Conservation (phyloP, 805 yeast genomes). For the Candida schatavii region DNA sequence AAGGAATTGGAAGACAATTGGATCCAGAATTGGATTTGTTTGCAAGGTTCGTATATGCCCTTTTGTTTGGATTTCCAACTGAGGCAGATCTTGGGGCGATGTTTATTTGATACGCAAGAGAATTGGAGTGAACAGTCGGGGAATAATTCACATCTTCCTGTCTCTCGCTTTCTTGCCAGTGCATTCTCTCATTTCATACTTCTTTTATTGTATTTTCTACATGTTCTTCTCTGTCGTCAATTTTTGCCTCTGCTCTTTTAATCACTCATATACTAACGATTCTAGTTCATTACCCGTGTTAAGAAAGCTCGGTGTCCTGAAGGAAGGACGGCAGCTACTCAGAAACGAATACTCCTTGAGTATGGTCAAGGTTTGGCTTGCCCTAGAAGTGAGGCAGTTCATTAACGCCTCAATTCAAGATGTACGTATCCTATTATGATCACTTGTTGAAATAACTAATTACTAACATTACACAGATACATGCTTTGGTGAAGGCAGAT, state of each 20-base stretch:
- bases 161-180: no score
- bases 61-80: conserved; percentile 40
- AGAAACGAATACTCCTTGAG: conserved; percentile 60
- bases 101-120: conserved; percentile 6
- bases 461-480: conserved; percentile 35
- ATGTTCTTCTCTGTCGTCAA: background rate
- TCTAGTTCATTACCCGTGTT: conserved; percentile 76
- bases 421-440: conserved; percentile 40
- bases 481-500: conserved; percentile 43
- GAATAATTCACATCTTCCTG: no score
- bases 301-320: conserved; percentile 70
- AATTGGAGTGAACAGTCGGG: no score
- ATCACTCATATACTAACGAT: conserved; percentile 18
- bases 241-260: background rate
- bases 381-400: conserved; percentile 83
- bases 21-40: conserved; percentile 92
- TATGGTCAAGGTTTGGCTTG: conserved; percentile 89
- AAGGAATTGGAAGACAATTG: conserved; percentile 92
- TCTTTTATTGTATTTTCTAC: background rate
- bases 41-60: conserved; percentile 82
- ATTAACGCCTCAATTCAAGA: conserved; percentile 81
- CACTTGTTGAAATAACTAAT: background rate
- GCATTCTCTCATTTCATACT: background rate
- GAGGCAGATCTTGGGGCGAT: conserved; percentile 20
- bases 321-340: conserved; percentile 60